Conservation (phyloP, 2,329 filamentous ascomycete genomes). For the Rhynchosporium secalis region DNA sequence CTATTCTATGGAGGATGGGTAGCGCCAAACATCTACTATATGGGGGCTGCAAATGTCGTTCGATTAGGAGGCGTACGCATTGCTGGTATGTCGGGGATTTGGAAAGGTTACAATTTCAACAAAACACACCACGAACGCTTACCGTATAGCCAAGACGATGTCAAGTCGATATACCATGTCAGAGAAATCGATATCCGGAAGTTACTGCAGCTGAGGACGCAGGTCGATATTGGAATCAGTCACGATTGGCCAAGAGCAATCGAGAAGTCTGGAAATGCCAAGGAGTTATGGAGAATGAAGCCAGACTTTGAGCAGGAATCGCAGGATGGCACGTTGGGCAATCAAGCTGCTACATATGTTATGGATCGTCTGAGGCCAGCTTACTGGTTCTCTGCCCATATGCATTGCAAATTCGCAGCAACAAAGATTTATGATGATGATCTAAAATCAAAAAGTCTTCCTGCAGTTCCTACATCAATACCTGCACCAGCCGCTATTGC, state of each 20-base stretch:
- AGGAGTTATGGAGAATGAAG: conserved; percentile 71
- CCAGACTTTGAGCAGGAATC: conserved; percentile 75
- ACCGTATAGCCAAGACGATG: conserved; percentile 75
- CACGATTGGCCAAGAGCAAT: conserved; percentile 93
- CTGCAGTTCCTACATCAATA: background rate
- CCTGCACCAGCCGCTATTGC: conserved; percentile 1
- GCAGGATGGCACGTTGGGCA: conserved; percentile 73
- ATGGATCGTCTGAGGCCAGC: conserved; percentile 78
- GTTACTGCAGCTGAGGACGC: conserved; percentile 77
- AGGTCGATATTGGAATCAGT: conserved; percentile 87
- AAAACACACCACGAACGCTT: conserved; percentile 82
- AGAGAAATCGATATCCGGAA: conserved; percentile 90
- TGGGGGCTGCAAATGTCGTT: conserved; percentile 88
- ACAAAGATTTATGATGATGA: conserved; percentile 53
- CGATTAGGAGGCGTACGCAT: conserved; percentile 83
- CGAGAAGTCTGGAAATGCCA: conserved; percentile 73
- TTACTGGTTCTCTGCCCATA: conserved; percentile 91
- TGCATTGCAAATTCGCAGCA: conserved; percentile 86
- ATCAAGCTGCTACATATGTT: conserved; percentile 73
- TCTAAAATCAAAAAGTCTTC: conserved; percentile 21
- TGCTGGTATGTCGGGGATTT: conserved; percentile 89
- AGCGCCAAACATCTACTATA: conserved; percentile 94
- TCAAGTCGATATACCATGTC: conserved; percentile 85
- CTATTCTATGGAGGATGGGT: conserved; percentile 97
- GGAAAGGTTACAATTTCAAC: conserved; percentile 86